phyloP scores from a whole-genome alignment of 2,329 filamentous ascomycete genomes.

The Epichloe sibirici region DNA sequence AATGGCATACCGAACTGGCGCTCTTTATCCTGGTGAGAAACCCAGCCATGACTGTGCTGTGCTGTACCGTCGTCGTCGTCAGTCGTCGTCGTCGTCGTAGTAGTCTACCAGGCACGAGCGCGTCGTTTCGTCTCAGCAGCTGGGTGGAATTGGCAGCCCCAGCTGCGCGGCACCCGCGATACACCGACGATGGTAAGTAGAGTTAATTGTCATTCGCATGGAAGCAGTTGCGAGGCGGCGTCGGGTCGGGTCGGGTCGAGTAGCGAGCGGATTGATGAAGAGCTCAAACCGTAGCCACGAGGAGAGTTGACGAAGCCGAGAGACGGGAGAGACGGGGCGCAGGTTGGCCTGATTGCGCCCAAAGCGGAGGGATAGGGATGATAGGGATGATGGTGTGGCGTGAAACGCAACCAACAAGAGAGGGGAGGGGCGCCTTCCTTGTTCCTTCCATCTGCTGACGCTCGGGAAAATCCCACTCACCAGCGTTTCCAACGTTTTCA shows the following conservation, averaged over 20 bases:
- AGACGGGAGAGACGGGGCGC: constrained; percentile 3
- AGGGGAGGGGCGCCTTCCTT: neutral
- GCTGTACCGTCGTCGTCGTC: constrained; percentile 1
- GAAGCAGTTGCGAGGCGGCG: neutral
- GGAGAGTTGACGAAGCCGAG: neutral
- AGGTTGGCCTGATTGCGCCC: constrained; percentile 1
- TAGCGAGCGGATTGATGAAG: neutral
- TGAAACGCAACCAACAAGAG: neutral
- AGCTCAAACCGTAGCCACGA: neutral
- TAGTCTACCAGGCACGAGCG: neutral
- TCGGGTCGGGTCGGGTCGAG: neutral
- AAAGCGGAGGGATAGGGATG: neutral
- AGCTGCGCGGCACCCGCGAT: constrained; percentile 25
- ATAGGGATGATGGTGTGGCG: neutral
- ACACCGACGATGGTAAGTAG: constrained; percentile 15
- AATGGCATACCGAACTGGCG: constrained; percentile 37
- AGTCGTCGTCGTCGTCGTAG: neutral
- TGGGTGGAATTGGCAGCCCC: constrained; percentile 17
- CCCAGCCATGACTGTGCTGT: constrained; percentile 34
- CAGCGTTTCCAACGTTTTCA: neutral
- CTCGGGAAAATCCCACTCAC: neutral
- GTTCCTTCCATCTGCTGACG: neutral
- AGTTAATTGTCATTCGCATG: constrained; percentile 3
- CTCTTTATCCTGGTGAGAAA: constrained; percentile 49
- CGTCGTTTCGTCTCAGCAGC: constrained; percentile 6